Percentiles rank a stretch among this genome's conserved stretches.
Evolutionary conservation across 2,329 filamentous ascomycete genomes (phyloP).

Genomic region (Bipolaris gigantea): DNA sequence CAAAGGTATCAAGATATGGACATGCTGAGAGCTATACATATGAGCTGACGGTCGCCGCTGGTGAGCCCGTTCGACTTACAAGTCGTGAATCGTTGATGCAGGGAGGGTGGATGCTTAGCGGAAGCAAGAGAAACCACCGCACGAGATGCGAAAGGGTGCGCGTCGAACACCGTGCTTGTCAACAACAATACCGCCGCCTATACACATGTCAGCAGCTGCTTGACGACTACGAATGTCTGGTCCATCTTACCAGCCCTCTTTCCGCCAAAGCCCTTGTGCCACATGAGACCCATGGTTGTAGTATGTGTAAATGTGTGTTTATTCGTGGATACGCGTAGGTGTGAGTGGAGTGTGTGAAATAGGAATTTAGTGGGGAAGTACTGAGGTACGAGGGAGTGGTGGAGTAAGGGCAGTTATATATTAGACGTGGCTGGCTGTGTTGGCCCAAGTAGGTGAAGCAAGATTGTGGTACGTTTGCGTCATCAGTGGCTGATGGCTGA

Average conservation of each 20-base stretch:
- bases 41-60: not conserved
- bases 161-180: conserved; percentile 56
- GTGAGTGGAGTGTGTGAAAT: not conserved
- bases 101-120: conserved; percentile 41
- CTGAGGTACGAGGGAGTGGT: not conserved
- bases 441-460: not conserved
- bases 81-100: conserved; percentile 31
- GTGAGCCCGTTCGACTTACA: conserved; percentile 12
- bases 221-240: not conserved
- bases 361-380: not conserved
- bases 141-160: conserved; percentile 55
- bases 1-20: conserved; percentile 1
- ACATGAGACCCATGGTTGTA: conserved; percentile 51
- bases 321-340: not conserved
- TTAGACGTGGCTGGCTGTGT: not conserved
- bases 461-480: not conserved
- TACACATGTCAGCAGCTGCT: conserved; percentile 20
- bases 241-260: conserved; percentile 46
- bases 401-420: not conserved
- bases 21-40: not conserved
- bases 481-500: not conserved
- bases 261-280: conserved; percentile 51
- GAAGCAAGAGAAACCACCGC: conserved; percentile 58
- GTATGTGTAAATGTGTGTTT: conserved; percentile 13
- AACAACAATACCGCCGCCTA: conserved; percentile 55